Conservation (phyloP, 441 rosid species). For the Euphorbia corollata region DNA sequence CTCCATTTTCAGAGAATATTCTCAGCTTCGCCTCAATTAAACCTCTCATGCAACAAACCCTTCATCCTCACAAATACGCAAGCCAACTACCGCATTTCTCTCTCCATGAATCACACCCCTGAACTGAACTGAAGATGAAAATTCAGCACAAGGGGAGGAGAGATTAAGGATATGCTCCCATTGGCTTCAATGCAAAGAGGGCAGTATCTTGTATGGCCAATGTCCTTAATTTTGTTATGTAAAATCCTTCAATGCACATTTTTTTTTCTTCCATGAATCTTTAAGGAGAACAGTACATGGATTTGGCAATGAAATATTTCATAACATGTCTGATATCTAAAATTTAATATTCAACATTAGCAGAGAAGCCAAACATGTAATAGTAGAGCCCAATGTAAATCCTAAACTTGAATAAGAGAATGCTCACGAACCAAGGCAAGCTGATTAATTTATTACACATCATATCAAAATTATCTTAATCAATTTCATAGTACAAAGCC, state of each 20-base stretch:
- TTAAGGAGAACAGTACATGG: not conserved
- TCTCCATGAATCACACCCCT: not conserved
- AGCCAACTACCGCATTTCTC: not conserved
- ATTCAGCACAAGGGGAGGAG: not conserved
- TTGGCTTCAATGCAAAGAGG: not conserved
- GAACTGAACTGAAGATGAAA: not conserved
- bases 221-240: not conserved
- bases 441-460: not conserved
- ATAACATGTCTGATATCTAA: not conserved
- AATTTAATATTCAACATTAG: not conserved
- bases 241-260: not conserved
- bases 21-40: not conserved
- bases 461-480: not conserved
- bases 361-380: not conserved
- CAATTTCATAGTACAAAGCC: not conserved
- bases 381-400: not conserved
- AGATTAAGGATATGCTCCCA: not conserved
- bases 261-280: not conserved
- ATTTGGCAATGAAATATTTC: not conserved
- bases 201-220: conserved; percentile 1
- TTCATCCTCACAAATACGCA: not conserved
- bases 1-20: not conserved
- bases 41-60: not conserved
- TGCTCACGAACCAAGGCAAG: not conserved
- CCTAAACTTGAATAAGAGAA: not conserved